Conservation (phyloP, 1,139 yeast genomes). For the Zygoascus meyerae region DNA sequence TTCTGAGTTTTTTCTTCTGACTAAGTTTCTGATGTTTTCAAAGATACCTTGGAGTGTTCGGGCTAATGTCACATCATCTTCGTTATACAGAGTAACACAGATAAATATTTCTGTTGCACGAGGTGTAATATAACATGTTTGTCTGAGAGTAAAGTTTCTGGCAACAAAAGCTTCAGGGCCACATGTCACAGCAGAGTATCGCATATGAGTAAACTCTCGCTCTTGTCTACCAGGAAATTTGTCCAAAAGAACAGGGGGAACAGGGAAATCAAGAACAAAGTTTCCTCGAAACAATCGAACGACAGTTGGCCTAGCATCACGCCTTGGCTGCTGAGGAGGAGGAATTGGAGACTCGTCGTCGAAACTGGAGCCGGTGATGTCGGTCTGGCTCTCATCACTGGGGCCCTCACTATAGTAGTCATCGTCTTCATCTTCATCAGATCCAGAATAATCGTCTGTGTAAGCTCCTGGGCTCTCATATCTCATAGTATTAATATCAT, state of each 20-base stretch:
- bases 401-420: slow-evolving; percentile 10
- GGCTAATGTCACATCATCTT: slow-evolving; percentile 65
- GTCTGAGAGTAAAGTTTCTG: slow-evolving; percentile 61
- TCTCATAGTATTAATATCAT: slow-evolving; percentile 33
- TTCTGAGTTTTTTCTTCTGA: slow-evolving; percentile 50
- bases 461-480: slow-evolving; percentile 29
- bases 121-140: slow-evolving; percentile 58
- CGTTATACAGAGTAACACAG: slow-evolving; percentile 76
- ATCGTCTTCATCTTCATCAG: slow-evolving; percentile 19
- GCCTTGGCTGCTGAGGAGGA: slow-evolving; percentile 29
- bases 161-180: slow-evolving; percentile 60
- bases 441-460: slow-evolving; percentile 17
- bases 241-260: slow-evolving; percentile 52
- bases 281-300: slow-evolving; percentile 63
- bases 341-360: slow-evolving; percentile 20
- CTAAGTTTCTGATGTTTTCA: slow-evolving; percentile 61
- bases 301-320: slow-evolving; percentile 40
- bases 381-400: slow-evolving; percentile 6
- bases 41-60: slow-evolving; percentile 73
- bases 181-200: slow-evolving; percentile 78
- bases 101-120: slow-evolving; percentile 68
- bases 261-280: slow-evolving; percentile 75
- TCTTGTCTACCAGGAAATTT: slow-evolving; percentile 49
- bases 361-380: background rate
- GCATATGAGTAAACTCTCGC: slow-evolving; percentile 68